phyloP scores from a whole-genome alignment of 768 basidiomycete genomes.

The Amanita subjunquillea region DNA sequence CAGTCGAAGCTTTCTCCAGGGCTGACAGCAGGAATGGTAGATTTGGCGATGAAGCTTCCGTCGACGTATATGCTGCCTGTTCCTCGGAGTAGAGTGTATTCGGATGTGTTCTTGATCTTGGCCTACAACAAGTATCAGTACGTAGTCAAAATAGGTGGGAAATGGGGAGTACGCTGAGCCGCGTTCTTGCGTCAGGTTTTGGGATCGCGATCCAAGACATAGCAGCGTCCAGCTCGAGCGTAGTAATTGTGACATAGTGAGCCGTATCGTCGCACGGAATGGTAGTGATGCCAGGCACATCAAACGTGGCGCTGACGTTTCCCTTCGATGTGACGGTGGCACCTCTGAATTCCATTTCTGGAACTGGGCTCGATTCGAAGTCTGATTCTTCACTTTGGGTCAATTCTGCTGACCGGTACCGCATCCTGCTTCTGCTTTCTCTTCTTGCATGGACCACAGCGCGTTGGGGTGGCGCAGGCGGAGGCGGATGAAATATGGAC shows the following conservation, averaged over 20 bases:
- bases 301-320: slow-evolving; percentile 21
- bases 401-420: no score
- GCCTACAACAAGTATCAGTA: slow-evolving; percentile 15
- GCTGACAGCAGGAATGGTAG: slow-evolving; percentile 20
- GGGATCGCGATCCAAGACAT: slow-evolving; percentile 28
- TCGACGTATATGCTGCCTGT: slow-evolving; percentile 28
- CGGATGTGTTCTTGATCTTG: not conserved
- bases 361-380: not conserved
- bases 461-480: not conserved
- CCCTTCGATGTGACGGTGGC: slow-evolving; percentile 18
- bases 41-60: slow-evolving; percentile 28
- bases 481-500: slow-evolving; percentile 1
- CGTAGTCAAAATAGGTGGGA: not conserved
- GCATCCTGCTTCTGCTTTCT: not conserved
- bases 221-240: slow-evolving; percentile 19
- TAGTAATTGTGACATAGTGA: slow-evolving; percentile 23
- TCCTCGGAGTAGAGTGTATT: slow-evolving; percentile 9
- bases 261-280: slow-evolving; percentile 20
- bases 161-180: slow-evolving; percentile 17
- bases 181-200: slow-evolving; percentile 21
- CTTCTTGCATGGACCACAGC: no score
- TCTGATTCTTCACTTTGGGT: not conserved
- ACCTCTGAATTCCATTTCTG: not conserved
- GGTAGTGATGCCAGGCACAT: slow-evolving; percentile 14
- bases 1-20: slow-evolving; percentile 26